Conservation (phyloP, 1,284 basidiomycete genomes). For the Ganoderma sp. region DNA sequence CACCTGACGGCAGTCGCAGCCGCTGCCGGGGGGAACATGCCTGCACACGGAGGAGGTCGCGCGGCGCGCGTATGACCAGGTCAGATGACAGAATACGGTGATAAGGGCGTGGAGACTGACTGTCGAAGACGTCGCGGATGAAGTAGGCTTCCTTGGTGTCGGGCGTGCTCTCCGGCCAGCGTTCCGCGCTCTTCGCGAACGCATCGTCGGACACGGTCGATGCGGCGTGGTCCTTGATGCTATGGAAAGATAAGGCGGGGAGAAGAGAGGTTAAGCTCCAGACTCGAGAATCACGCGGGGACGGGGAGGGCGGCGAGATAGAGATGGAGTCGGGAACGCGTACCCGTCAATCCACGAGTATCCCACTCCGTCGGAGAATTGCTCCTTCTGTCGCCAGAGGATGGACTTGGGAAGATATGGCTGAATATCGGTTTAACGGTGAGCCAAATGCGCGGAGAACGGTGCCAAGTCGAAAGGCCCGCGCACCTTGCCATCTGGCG, state of each 20-base stretch:
- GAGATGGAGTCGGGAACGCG: constrained; percentile 29
- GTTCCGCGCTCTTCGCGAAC: constrained; percentile 75
- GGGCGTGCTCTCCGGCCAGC: constrained; percentile 86
- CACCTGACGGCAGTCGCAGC: constrained; percentile 92
- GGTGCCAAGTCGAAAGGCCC: neutral
- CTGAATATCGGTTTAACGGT: constrained; percentile 45
- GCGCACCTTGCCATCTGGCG: constrained; percentile 80
- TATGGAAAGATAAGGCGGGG: constrained; percentile 38
- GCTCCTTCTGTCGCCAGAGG: constrained; percentile 99
- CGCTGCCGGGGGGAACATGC: constrained; percentile 85
- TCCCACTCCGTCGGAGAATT: constrained; percentile 99
- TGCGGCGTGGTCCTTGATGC: constrained; percentile 91
- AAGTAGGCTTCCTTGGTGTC: constrained; percentile 98
- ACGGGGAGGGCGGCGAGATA: constrained; percentile 1
- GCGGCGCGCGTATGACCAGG: neutral
- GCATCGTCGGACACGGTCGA: constrained; percentile 80
- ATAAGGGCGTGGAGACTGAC: constrained; percentile 45
- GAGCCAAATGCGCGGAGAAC: constrained; percentile 1
- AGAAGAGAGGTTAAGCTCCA: constrained; percentile 1
- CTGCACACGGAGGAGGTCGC: constrained; percentile 43
- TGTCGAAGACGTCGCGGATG: constrained; percentile 94
- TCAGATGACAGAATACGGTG: constrained; percentile 23
- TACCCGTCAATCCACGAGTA: constrained; percentile 99
- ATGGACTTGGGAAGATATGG: constrained; percentile 95
- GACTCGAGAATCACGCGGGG: constrained; percentile 9